phyloP scores from a whole-genome alignment of 805 yeast species.

The Candida boleticola region DNA sequence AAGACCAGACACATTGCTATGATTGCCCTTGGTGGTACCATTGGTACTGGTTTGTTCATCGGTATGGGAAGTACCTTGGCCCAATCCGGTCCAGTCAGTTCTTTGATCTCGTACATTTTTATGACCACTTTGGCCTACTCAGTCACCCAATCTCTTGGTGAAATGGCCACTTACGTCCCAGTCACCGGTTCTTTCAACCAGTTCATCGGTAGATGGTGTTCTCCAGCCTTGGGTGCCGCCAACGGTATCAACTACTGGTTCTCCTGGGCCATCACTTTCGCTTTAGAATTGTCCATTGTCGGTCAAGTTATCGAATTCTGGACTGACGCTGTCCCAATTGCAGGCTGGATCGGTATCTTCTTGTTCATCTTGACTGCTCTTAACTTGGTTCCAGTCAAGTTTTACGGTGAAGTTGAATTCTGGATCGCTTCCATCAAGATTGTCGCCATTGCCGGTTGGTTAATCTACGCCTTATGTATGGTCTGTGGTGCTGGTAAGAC shows the following conservation, averaged over 20 bases:
- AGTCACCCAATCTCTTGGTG: conserved; percentile 73
- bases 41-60: conserved; percentile 76
- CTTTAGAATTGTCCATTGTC: conserved; percentile 68
- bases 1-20: conserved; percentile 69
- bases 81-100: conserved; percentile 66
- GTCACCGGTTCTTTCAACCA: conserved; percentile 67
- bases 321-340: conserved; percentile 67
- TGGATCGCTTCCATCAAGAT: conserved; percentile 71
- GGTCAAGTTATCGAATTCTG: conserved; percentile 65
- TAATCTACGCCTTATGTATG: conserved; percentile 64
- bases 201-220: conserved; percentile 64
- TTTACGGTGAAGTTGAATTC: conserved; percentile 73
- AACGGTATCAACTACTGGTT: conserved; percentile 76
- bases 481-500: conserved; percentile 71
- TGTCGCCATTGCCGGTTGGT: conserved; percentile 67
- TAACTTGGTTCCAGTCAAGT: conserved; percentile 66
- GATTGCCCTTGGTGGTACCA: conserved; percentile 79
- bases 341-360: conserved; percentile 71
- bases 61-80: conserved; percentile 56
- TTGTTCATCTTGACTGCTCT: conserved; percentile 52
- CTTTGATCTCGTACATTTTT: conserved; percentile 62
- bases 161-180: conserved; percentile 78
- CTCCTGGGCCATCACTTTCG: conserved; percentile 75
- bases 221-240: conserved; percentile 72
- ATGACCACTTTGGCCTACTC: conserved; percentile 65